phyloP scores from a whole-genome alignment of 305 asterid genomes.

The Fraxinus dipetala region DNA sequence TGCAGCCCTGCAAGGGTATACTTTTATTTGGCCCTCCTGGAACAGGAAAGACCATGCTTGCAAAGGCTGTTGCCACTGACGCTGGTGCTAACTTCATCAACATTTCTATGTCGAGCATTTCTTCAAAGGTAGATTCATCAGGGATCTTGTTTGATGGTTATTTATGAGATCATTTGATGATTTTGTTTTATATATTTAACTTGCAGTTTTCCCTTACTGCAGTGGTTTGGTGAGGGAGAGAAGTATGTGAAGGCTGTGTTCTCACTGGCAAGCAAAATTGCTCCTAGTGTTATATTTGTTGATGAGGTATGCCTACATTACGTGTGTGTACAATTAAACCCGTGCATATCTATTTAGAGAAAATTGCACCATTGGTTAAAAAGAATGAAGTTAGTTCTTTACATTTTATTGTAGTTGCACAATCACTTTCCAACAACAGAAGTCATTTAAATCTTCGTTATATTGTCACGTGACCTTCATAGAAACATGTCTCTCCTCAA shows the following conservation, averaged over 20 bases:
- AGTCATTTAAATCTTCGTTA: not conserved
- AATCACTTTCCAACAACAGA: not conserved
- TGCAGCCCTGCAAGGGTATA: slow-evolving; percentile 40
- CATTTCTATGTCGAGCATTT: slow-evolving; percentile 30
- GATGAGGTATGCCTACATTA: slow-evolving; percentile 26
- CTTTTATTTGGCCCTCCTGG: slow-evolving; percentile 41
- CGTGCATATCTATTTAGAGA: not conserved
- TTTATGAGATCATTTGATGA: slow-evolving; percentile 11
- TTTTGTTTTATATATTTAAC: not conserved
- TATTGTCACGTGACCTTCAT: not conserved
- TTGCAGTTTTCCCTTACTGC: slow-evolving; percentile 6
- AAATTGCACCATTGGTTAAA: not conserved
- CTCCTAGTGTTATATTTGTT: slow-evolving; percentile 32
- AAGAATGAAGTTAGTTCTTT: not conserved
- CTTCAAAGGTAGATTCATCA: slow-evolving; percentile 1
- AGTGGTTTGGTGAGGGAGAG: slow-evolving; percentile 38
- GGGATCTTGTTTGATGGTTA: not conserved
- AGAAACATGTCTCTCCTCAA: not conserved
- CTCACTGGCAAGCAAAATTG: slow-evolving; percentile 33
- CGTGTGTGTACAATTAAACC: not conserved
- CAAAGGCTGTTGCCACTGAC: slow-evolving; percentile 38
- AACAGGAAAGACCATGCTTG: slow-evolving; percentile 40
- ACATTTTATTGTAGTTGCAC: not conserved
- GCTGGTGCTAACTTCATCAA: slow-evolving; percentile 43
- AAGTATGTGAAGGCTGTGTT: slow-evolving; percentile 33